Evolutionary conservation across 306 rosid species (phyloP), one percentile per base, ranked within the genome.

Genomic region (Begonia peltatifolia): DNA sequence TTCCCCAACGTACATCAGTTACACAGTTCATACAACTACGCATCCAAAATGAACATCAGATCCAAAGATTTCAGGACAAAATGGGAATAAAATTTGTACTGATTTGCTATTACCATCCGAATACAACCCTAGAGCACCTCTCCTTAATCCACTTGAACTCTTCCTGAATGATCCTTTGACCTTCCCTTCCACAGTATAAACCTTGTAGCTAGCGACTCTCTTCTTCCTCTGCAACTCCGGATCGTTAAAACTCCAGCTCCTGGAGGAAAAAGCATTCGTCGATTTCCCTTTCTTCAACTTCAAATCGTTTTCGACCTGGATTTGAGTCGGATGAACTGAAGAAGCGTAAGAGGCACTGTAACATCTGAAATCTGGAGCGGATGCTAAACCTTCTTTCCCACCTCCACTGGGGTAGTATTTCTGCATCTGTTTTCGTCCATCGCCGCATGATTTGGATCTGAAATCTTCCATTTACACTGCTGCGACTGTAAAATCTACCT

Each of bases 141-240:
- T 30, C 38, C 76, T 80, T 80, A 54, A 80, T 62, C 87, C 87
- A 80, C 46, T 63, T 68, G 14, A 80, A 71, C 87, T 76, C 59
- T 71, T 80, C 56, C 69, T 74, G 5, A 80, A 66, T 17, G 87
- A 76, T 2, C 83, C 87, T 69, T 80, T 80, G 78, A 80, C 68
- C 59, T 73, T 80, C 2, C 83, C 83, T 44, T 80, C 83, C 9
- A 71, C 81, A 58, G 69, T 18, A 55, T 80, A 80, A 20, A 76
- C 59, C 62, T 76, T 80, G 60, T 80, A 80, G 9, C 69, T 68
- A 14, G 79, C 87, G 11, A 80, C 74, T 18, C 87, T 76, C 57
- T 76, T 80, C 67, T 76, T 76, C 69, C 87, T 76, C 52, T 80
- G 83, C 64, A 80, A 63, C 14, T 80, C 83, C 3, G 81, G 81